Conservation (phyloP, 2,329 filamentous ascomycete genomes). For the Pseudogymnoascus sp. region DNA sequence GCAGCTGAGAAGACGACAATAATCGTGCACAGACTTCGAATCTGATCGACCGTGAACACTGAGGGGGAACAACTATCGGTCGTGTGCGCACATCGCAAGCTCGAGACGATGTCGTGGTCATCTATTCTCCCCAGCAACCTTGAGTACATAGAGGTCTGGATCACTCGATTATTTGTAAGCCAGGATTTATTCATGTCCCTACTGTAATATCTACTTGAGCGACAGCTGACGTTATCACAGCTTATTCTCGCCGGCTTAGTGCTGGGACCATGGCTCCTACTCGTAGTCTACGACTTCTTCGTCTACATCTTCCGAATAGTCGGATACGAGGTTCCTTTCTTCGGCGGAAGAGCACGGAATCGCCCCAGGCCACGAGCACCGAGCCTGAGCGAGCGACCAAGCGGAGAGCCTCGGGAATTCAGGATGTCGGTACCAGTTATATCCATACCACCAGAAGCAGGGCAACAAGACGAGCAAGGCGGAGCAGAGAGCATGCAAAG, state of each 20-base stretch:
- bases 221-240: conserved; percentile 32
- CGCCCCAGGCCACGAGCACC: conserved; percentile 52
- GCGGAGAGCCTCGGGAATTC: conserved; percentile 34
- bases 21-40: not conserved
- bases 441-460: conserved; percentile 6
- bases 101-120: conserved; percentile 51
- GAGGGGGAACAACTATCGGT: not conserved
- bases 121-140: conserved; percentile 55
- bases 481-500: conserved; percentile 6
- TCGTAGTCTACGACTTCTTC: conserved; percentile 55
- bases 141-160: conserved; percentile 52
- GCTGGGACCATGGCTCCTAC: conserved; percentile 53
- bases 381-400: conserved; percentile 49
- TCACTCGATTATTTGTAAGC: conserved; percentile 54
- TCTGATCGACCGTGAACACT: not conserved
- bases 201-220: not conserved
- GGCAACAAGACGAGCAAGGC: conserved; percentile 6
- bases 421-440: conserved; percentile 20
- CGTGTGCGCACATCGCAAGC: not conserved
- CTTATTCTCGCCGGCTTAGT: conserved; percentile 51
- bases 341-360: conserved; percentile 54
- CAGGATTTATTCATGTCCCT: conserved; percentile 11
- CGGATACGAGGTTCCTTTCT: conserved; percentile 49
- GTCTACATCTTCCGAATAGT: conserved; percentile 53
- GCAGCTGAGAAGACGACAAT: not conserved